phyloP scores from a whole-genome alignment of 140 eudicot species.

The Anethum foeniculum region DNA sequence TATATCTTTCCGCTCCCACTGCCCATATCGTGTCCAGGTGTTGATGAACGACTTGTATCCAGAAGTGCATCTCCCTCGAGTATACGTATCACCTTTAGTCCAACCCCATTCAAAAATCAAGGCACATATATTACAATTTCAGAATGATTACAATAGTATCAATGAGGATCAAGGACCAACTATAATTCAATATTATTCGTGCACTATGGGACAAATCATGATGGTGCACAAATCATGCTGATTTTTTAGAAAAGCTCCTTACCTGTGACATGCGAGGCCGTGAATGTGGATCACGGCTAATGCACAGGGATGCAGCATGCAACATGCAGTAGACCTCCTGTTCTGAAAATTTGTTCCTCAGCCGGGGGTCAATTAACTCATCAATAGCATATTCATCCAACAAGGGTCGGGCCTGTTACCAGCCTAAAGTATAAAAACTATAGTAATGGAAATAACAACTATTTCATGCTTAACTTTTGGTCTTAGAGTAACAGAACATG shows the following conservation, averaged over 20 bases:
- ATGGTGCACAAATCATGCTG: not conserved
- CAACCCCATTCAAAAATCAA: not conserved
- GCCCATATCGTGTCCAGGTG: conserved; percentile 55
- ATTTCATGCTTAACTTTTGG: not conserved
- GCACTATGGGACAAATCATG: not conserved
- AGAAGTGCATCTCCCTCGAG: conserved; percentile 78
- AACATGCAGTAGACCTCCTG: conserved; percentile 76
- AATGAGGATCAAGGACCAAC: not conserved
- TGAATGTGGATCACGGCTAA: conserved; percentile 77
- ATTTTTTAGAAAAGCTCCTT: not conserved
- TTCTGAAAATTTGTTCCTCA: conserved; percentile 55
- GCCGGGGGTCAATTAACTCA: conserved; percentile 69
- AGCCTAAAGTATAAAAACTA: not conserved
- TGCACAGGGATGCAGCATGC: conserved; percentile 91
- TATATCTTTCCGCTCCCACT: conserved; percentile 64
- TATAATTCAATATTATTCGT: not conserved
- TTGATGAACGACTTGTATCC: conserved; percentile 54
- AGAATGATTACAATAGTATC: not conserved
- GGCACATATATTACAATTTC: not conserved
- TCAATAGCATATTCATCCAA: conserved; percentile 69
- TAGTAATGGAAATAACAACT: not conserved
- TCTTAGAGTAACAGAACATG: not conserved
- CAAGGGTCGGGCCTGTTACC: conserved; percentile 76
- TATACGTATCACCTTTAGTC: conserved; percentile 68
- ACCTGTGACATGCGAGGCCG: conserved; percentile 99